Conservation (phyloP, 768 basidiomycete genomes). For the Mycena vulgaris region DNA sequence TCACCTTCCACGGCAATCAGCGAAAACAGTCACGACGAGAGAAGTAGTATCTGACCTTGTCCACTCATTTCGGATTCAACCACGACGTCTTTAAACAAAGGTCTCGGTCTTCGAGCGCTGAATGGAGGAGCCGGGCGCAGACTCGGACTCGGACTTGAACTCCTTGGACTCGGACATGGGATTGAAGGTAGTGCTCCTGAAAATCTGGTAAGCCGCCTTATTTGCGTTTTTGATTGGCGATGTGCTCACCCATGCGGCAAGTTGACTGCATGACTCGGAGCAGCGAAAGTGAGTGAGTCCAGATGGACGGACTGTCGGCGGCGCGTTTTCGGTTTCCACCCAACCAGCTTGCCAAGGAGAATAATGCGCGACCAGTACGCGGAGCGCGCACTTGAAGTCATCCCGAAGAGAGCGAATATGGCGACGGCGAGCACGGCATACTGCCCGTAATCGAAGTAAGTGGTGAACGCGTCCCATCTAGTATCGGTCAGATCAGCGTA, state of each 20-base stretch:
- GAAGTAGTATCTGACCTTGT: not conserved
- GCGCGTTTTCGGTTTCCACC: slow-evolving; percentile 2
- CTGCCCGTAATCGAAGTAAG: slow-evolving; percentile 29
- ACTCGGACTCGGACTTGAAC: not conserved
- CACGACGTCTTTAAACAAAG: not conserved
- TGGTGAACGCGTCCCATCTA: slow-evolving; percentile 26
- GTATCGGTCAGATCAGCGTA: slow-evolving; percentile 26
- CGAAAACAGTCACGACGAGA: no score
- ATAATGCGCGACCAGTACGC: slow-evolving; percentile 23
- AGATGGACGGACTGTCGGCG: not conserved
- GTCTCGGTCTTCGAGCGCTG: not conserved
- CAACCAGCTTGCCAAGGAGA: slow-evolving; percentile 9
- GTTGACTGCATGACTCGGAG: slow-evolving; percentile 1
- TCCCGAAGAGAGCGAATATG: slow-evolving; percentile 28
- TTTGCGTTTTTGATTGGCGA: not conserved
- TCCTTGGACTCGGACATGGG: not conserved
- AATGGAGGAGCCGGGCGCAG: not conserved
- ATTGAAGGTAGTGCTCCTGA: slow-evolving; percentile 10
- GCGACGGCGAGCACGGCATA: slow-evolving; percentile 26
- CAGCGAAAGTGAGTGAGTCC: slow-evolving; percentile 18
- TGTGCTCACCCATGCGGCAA: slow-evolving; percentile 4
- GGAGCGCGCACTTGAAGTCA: slow-evolving; percentile 23
- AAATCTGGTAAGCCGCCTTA: slow-evolving; percentile 6
- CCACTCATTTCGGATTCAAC: not conserved
- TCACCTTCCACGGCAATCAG: no score